Percentiles rank a stretch among this genome's conserved stretches.
phyloP scores from a whole-genome alignment of 495 filamentous ascomycete genomes.

The Margaritispora aquatica region DNA sequence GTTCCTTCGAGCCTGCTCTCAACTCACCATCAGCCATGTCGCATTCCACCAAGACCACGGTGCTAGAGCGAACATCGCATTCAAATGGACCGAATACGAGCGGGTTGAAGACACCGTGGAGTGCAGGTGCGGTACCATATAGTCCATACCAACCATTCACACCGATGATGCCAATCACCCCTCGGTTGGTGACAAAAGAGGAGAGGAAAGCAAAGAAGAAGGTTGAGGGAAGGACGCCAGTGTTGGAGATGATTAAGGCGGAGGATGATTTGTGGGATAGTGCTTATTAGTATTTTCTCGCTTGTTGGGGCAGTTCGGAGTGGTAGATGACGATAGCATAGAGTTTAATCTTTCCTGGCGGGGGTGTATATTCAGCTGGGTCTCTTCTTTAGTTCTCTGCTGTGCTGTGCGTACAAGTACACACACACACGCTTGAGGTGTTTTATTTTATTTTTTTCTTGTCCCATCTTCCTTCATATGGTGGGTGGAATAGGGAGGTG shows the following conservation, averaged over 20 bases:
- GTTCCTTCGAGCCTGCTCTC: conserved; percentile 51
- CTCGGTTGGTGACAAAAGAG: conserved; percentile 65
- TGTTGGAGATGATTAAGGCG: conserved; percentile 45
- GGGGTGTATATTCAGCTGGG: not conserved
- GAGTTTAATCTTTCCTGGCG: not conserved
- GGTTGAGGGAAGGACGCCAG: conserved; percentile 49
- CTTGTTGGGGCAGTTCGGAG: not conserved
- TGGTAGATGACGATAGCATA: not conserved
- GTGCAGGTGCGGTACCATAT: conserved; percentile 74
- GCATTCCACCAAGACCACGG: conserved; percentile 66
- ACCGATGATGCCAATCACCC: conserved; percentile 82
- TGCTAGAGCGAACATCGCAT: conserved; percentile 57
- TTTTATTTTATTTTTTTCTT: no score
- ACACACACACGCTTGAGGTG: no score
- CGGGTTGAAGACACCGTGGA: conserved; percentile 56
- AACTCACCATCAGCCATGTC: conserved; percentile 35
- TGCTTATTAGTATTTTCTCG: conserved; percentile 14
- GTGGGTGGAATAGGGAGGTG: no score
- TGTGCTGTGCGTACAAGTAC: no score
- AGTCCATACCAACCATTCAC: conserved; percentile 89
- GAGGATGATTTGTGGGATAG: conserved; percentile 48
- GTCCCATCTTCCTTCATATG: no score
- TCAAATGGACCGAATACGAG: conserved; percentile 34
- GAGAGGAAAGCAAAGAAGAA: conserved; percentile 65
- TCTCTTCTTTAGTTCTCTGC: no score